phyloP scores from a whole-genome alignment of 306 rosid genomes.

The Citrullus amarus region DNA sequence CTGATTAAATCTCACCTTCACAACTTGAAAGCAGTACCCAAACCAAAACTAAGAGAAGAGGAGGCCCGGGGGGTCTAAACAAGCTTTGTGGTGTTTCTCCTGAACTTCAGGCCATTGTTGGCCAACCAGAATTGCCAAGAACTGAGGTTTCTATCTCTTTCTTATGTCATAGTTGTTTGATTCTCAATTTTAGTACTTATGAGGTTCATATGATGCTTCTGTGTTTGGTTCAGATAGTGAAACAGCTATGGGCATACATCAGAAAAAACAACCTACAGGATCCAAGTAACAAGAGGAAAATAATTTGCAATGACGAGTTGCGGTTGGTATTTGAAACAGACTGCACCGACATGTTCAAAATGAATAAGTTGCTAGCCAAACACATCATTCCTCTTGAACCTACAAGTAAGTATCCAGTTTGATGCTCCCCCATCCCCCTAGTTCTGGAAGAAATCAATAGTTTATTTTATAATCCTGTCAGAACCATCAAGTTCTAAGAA shows the following conservation, averaged over 20 bases:
- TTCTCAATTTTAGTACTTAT: not conserved
- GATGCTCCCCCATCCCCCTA: not conserved
- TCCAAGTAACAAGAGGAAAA: slow-evolving; percentile 52
- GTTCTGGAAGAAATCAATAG: slow-evolving; percentile 13
- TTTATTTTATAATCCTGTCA: slow-evolving; percentile 33
- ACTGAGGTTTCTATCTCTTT: slow-evolving; percentile 45
- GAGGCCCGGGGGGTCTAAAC: slow-evolving; percentile 86
- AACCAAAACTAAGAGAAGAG: slow-evolving; percentile 66
- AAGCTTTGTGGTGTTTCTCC: slow-evolving; percentile 77
- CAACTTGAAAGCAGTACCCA: slow-evolving; percentile 30
- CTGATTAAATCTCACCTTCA: not conserved
- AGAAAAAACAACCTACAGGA: slow-evolving; percentile 48
- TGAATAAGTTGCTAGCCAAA: slow-evolving; percentile 51
- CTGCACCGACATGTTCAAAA: slow-evolving; percentile 61
- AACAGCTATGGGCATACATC: slow-evolving; percentile 55
- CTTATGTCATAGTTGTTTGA: not conserved
- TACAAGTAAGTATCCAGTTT: slow-evolving; percentile 34
- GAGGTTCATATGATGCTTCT: slow-evolving; percentile 8
- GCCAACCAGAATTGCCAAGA: slow-evolving; percentile 66
- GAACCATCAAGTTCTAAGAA: slow-evolving; percentile 55
- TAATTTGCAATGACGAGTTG: slow-evolving; percentile 48
- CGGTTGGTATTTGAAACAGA: slow-evolving; percentile 54
- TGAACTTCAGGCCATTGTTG: slow-evolving; percentile 83
- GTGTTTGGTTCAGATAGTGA: slow-evolving; percentile 38
- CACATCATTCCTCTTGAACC: slow-evolving; percentile 56